Evolutionary conservation across 2,329 filamentous ascomycete species (phyloP).

Genomic region (Cladobotryum protrusum): DNA sequence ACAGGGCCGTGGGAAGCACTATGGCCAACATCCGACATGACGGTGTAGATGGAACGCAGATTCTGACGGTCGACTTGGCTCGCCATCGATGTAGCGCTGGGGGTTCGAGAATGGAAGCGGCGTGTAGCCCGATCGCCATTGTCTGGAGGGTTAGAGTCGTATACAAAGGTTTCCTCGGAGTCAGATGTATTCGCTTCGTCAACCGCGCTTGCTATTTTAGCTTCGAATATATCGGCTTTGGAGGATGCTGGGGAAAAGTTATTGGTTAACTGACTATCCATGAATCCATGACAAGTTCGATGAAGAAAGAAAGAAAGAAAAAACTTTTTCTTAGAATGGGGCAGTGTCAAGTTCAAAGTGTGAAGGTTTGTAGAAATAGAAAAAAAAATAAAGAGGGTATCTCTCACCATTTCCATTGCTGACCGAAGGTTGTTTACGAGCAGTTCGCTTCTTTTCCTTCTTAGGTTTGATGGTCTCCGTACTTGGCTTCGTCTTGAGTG

Average conservation of each 20-base stretch:
- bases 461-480: constrained; percentile 93
- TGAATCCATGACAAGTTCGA: background rate
- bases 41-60: constrained; percentile 59
- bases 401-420: constrained; percentile 70
- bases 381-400: background rate
- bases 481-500: constrained; percentile 78
- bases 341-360: background rate
- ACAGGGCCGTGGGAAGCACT: constrained; percentile 26
- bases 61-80: constrained; percentile 59
- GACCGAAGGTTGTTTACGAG: constrained; percentile 68
- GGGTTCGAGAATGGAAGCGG: constrained; percentile 87
- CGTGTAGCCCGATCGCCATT: constrained; percentile 51
- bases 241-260: constrained; percentile 59
- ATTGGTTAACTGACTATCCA: background rate
- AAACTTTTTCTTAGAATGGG: background rate
- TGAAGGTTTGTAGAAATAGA: too few species aligned
- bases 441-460: constrained; percentile 80
- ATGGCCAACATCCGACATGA: constrained; percentile 51
- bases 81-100: constrained; percentile 79
- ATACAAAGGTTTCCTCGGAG: constrained; percentile 97
- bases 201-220: constrained; percentile 90
- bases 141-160: constrained; percentile 91
- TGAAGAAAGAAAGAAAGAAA: background rate
- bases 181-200: constrained; percentile 96
- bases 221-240: constrained; percentile 97